Base-by-base conservation (phyloP, 2,329 filamentous ascomycete genomes). In the Penicillium thymicola region DNA sequence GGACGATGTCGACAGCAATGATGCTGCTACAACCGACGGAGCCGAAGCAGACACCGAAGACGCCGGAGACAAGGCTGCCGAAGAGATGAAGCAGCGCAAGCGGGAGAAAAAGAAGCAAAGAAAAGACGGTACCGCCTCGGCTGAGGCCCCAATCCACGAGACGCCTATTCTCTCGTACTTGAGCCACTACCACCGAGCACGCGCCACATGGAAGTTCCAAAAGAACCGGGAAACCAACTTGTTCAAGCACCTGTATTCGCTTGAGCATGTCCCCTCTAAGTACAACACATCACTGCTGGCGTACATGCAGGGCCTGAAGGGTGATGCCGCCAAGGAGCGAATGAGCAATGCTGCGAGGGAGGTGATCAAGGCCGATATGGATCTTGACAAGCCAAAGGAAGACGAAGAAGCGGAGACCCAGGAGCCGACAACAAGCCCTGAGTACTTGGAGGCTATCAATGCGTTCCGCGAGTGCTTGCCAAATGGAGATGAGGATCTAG, bases 181-280 rank as follows among this genome's bases (percentile, higher is more conserved):
- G 43, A 81, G 81, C 45, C 85, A 87, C 70, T 96, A 92, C 81
- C 81, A 89, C 74, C 82, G 82, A 54, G 82, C 86, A 59, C 86
- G 86, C 56, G 78, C 82, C 10, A 80, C 80, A 65, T 97, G 93
- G 93, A 97, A 96, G 74, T 97, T 97, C 79, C 96, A 95, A 79
- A 97, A 97, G 78, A 92, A 91, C 65, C 86, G 91, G 70, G 92
- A 97, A 74, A 90, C 87, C 52, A 85, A 90, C 65, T 80, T 97
- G 13, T 84, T 97, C 70, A 93, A 94, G 73, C 86, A 95, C 77
- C 77, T 89, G 44, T 90, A 95, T 70, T 86, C 89, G 64, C 76
- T 85, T 62, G 83, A 86, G 65, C 82, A 84, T 42, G 83, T 97
- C 42, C 90, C 92, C 0, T 76, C 86, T 16, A 77, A 82, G 57